A percentile compares a stretch with the other conserved stretches of the same genome.
Evolutionary conservation across 2,329 filamentous ascomycete species (phyloP).

Genomic region (Leptosphaerulina australis): DNA sequence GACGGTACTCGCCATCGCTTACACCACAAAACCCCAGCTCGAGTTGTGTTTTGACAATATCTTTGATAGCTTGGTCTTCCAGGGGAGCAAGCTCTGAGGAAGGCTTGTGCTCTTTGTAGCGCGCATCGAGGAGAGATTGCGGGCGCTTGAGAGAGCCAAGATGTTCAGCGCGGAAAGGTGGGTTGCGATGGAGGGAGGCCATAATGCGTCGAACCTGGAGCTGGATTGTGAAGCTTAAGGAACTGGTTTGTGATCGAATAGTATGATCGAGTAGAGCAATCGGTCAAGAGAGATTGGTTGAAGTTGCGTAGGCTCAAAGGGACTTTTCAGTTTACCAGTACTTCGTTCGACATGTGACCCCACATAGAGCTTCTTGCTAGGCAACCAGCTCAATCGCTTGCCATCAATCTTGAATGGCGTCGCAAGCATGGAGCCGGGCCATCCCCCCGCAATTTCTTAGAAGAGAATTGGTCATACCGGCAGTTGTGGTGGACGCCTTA

Average conservation of each 20-base stretch:
- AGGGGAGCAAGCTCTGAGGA: slow-evolving; percentile 62
- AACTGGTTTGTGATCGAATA: not conserved
- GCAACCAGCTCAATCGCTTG: not conserved
- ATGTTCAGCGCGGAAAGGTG: slow-evolving; percentile 73
- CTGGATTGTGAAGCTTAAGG: not conserved
- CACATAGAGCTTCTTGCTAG: not conserved
- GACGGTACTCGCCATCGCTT: slow-evolving; percentile 70
- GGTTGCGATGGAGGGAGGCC: slow-evolving; percentile 43
- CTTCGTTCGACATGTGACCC: not conserved
- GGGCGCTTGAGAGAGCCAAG: slow-evolving; percentile 73
- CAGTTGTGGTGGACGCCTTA: slow-evolving; percentile 1
- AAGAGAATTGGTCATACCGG: slow-evolving; percentile 8
- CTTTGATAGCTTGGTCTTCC: slow-evolving; percentile 68
- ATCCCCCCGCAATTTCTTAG: not conserved
- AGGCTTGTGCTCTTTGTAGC: slow-evolving; percentile 61
- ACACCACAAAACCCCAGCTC: slow-evolving; percentile 66
- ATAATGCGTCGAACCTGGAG: slow-evolving; percentile 4
- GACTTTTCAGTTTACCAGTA: not conserved
- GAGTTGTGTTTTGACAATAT: slow-evolving; percentile 67
- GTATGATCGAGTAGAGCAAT: not conserved
- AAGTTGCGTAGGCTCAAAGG: not conserved
- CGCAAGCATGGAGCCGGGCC: slow-evolving; percentile 8
- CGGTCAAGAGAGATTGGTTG: not conserved
- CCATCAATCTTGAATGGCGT: not conserved
- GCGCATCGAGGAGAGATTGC: slow-evolving; percentile 62